Conservation (phyloP, 345 rosid species). For the Pelargonium nanum region DNA sequence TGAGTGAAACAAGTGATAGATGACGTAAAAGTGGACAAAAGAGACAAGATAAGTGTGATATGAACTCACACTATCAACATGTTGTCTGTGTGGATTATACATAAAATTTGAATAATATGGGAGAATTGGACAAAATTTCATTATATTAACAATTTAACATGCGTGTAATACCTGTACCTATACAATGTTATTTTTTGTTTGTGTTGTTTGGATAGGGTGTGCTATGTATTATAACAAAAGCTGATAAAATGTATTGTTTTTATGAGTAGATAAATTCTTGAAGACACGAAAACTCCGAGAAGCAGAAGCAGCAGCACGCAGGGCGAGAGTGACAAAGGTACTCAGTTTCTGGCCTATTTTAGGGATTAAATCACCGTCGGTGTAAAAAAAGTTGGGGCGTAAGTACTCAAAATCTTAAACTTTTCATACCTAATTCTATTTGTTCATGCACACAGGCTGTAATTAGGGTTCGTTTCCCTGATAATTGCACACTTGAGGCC, state of each 20-base stretch:
- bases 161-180: neutral
- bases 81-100: neutral
- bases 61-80: too few species aligned
- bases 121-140: neutral
- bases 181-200: neutral
- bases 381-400: neutral
- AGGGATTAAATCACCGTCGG: neutral
- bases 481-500: slow-evolving; percentile 66
- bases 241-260: neutral
- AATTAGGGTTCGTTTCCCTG: slow-evolving; percentile 82
- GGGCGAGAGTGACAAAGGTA: slow-evolving; percentile 69
- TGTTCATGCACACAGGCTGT: slow-evolving; percentile 33
- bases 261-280: slow-evolving; percentile 47
- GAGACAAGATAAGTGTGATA: too few species aligned
- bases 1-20: too few species aligned
- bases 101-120: neutral
- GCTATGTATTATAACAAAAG: neutral
- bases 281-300: slow-evolving; percentile 80
- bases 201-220: neutral
- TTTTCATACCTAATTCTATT: neutral
- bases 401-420: slow-evolving; percentile 1
- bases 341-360: slow-evolving; percentile 1
- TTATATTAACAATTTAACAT: too few species aligned
- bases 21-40: too few species aligned
- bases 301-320: slow-evolving; percentile 78